Evolutionary conservation across 805 yeast species (phyloP), one percentile per base, ranked within the genome.

Genomic region (Wickerhamiella spandovensis): DNA sequence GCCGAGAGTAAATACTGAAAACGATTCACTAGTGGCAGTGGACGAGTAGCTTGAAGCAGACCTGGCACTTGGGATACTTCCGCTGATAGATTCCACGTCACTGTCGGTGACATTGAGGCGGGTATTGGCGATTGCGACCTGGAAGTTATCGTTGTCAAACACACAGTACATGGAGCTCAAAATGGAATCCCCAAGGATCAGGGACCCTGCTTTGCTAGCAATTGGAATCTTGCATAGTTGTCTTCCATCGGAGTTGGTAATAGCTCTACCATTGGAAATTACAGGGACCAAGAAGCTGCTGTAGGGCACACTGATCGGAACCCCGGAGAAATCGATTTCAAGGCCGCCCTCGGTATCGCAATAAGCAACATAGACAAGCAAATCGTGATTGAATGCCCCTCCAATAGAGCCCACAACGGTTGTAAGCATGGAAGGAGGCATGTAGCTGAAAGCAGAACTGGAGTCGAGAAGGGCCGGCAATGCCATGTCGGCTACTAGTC

Each of bases 81-180:
- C 56, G 12, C 25, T 49, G 17, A 55, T 52, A 1, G 49, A 22
- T 10, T 37, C 46, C n/a, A 48, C 38, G 21, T 50, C 49, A 12
- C 50, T 32, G 8, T 53, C 57, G 35, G 60, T 53, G 6, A 49
- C 56, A 51, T 66, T 60, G 48, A 51, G 54, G 42, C 53, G 58
- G 28, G 76, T 72, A 51, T 73, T 76, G 10, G 81, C 87, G 46
- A 84, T 55, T 0, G 81, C 77, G 35, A 83, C 69, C 59, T 76
- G 70, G 47, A 64, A 64, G 56, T 73, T 74, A 32, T 80, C 85
- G 47, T 81, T 66, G 61, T 84, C 84, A 61, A 75, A 81, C 17
- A 82, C 87, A 18, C 77, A 73, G 59, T 84, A 84, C n/a, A 81
- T 81, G 35, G 75, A 72, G 51, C 84, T 71, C 53, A 84, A 64